Evolutionary conservation across 2,329 filamentous ascomycete genomes (phyloP), one percentile per base, ranked within the genome.

Genomic region (Beauveria pseudobassiana): DNA sequence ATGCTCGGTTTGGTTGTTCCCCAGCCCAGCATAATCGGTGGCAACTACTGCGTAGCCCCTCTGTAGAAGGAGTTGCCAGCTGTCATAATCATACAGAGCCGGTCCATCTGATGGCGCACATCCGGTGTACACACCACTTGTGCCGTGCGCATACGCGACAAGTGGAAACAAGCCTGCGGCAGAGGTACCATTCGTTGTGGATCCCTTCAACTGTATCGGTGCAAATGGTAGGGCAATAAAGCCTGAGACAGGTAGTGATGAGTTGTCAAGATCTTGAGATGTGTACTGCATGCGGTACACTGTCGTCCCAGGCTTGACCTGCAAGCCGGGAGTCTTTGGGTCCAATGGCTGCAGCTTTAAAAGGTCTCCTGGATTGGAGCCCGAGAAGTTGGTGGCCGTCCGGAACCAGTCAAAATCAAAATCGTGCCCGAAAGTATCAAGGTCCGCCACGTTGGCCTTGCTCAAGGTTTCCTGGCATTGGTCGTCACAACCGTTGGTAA

Each of bases 11-110:
- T 58, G 52, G 59, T 67, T 66, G 59, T 67, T 67, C 3, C 66
- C 66, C 12, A 67, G 58, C 14, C 66, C 66, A 12, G 64, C 63
- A 48, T 63, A 69, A 43, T 69, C 67, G 3, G 67, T 66, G 7
- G 65, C 67, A 9, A 69, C 48, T n/a, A 66, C 59, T 1, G 64
- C 65, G 30, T 65, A 65, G 7, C 64, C 65, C 3, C 58, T 48
- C 18, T 53, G 22, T 2, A 65, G 20, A 3, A 64, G 54, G 12
- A 40, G 42, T 24, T 61, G 51, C 65, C 65, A 66, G 22, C 55
- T 65, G 1, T 40, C 26, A n/a, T 65, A 64, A 22, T 65, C 63
- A 34, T 59, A 64, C 4, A 65, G 48, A 2, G 22, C 51, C 1
- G 62, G 64, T 8, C 57, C 56, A 12, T 61, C 59, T 0, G 65